Evolutionary conservation across 2,329 filamentous ascomycete genomes (phyloP).

Genomic region (Juglanconis juglandina): DNA sequence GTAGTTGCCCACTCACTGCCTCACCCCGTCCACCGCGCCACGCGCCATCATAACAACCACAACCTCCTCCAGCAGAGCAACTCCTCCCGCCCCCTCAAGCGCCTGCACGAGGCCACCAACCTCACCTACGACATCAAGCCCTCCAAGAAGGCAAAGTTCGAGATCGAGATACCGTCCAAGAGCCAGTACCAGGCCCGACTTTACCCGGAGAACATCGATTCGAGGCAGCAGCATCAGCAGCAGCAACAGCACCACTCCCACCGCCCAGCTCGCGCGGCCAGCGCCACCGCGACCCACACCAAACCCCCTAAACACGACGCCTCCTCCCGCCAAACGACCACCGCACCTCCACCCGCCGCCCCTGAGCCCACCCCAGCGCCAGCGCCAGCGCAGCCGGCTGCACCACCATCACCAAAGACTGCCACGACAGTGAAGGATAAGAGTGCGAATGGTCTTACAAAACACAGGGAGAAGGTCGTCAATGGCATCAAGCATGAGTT

Average conservation of each 20-base stretch:
- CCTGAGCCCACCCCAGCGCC: slow-evolving; percentile 11
- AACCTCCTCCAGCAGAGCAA: slow-evolving; percentile 10
- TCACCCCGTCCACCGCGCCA: slow-evolving; percentile 16
- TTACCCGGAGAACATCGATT: slow-evolving; percentile 15
- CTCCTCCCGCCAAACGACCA: slow-evolving; percentile 16
- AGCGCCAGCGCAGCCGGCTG: slow-evolving; percentile 3
- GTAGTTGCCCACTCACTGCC: slow-evolving; percentile 12
- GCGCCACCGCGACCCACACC: slow-evolving; percentile 23
- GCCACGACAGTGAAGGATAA: slow-evolving; percentile 19
- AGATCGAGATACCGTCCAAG: slow-evolving; percentile 19
- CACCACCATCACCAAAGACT: slow-evolving; percentile 19
- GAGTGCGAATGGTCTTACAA: slow-evolving; percentile 34
- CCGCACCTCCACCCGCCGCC: slow-evolving; percentile 10
- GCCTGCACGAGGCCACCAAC: slow-evolving; percentile 19
- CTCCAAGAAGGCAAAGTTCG: slow-evolving; percentile 18
- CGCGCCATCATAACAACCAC: slow-evolving; percentile 13
- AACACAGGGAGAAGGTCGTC: slow-evolving; percentile 55
- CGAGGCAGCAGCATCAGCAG: slow-evolving; percentile 14
- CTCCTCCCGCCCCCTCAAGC: slow-evolving; percentile 18
- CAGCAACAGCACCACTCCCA: slow-evolving; percentile 14
- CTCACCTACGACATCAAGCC: slow-evolving; percentile 18
- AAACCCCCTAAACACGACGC: slow-evolving; percentile 24
- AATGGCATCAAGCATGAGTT: slow-evolving; percentile 63
- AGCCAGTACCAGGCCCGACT: slow-evolving; percentile 17
- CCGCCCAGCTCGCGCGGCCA: slow-evolving; percentile 20